Base-by-base conservation (phyloP, 2,329 filamentous ascomycete genomes). In the Xylaria sp. region DNA sequence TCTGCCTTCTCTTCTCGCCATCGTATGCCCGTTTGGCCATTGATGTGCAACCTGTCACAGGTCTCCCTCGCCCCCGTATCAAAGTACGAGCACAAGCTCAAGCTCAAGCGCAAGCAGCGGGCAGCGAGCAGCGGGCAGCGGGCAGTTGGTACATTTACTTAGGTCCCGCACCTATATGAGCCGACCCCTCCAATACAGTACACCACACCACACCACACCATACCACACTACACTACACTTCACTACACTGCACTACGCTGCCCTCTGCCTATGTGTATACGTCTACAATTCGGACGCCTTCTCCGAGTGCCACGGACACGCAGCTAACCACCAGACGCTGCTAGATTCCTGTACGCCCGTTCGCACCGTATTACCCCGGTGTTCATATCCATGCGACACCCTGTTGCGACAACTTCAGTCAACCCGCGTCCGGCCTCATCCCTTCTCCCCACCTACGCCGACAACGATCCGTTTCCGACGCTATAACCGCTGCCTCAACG, bases 391-490 rank as follows among this genome's bases (percentile, higher is more conserved):
- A 61, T 61, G 60, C 46, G 46, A 37, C 31, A 33, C 44, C 54
- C 31, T 29, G 19, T 60, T 62, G 58, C 62, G 62, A 64, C 55
- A 48, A 27, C 52, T 37, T 48, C 54, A 13, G 38, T 47, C 56
- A 47, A 60, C 33, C 51, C 46, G 25, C 25, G 2, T 23, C 27
- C 52, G 13, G 25, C 23, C 33, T 37, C 19, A 35, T 19, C 40
- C 23, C 51, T 23, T 40, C 54, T 38, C 13, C 9, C 27, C 19
- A 1, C 51, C 52, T 29, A 43, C 59, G 62, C 55, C 52, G 33
- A 35, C 59, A 40, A 33, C 51, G 19, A 58, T 41, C 21, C 41
- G 25, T 40, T 23, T 17, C 48, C 17, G 29, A 35, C 19, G 25
- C 17, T 44, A 51, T n/a, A 43, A 49, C 46, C 47, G 17, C 52